Evolutionary conservation across 768 basidiomycete species (phyloP), one percentile per base, ranked within the genome.

Genomic region (Leccinum broughii): DNA sequence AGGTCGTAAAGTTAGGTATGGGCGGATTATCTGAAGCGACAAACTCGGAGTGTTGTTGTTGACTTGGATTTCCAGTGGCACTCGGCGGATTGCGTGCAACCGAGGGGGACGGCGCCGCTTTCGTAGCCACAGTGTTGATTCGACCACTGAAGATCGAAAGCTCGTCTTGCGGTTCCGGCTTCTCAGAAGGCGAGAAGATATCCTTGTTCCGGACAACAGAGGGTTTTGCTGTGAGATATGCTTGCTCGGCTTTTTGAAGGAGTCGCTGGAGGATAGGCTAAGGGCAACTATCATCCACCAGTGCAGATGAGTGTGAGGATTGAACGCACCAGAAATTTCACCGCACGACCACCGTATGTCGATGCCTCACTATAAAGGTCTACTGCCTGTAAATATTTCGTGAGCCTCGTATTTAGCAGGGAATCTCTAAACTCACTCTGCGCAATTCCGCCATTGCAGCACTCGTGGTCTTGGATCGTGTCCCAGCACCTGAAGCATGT

Each of bases 131-230:
- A 0, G 83, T 88, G 61, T 88, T 83, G 10, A 85, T 89, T 66
- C 85, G 83, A n/a, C 90, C 90, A 53, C 88, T 84, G 70, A 91
- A 91, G 26, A 91, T 88, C 6, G 84, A 82, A 24, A 92, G 73
- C 66, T 90, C 89, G 68, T 91, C 89, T 57, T 85, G 81, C n/a
- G 76, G 72, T 41, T 80, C 81, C 26, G 76, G 73, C 11, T 70
- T 62, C 13, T 74, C 62, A 0, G 85, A 82, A 9, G 81, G 76
- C 22, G 78, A 76, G 71, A 90, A 89, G 30, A 88, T 87, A 72
- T 88, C 85, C 28, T 37, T 62, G 63, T 78, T 80, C 15, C 78
- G 80, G 54, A 78, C 75, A 52, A 72, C 73, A 2, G 78, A 68
- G 8, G 82, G 77, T 35, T 80, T 74, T 6, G 84, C 83, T 32